These are phyloP conservation scores for Mycena pura DNA, from an alignment of 768 basidiomycete genomes.

Conservation along the genomic window DNA sequence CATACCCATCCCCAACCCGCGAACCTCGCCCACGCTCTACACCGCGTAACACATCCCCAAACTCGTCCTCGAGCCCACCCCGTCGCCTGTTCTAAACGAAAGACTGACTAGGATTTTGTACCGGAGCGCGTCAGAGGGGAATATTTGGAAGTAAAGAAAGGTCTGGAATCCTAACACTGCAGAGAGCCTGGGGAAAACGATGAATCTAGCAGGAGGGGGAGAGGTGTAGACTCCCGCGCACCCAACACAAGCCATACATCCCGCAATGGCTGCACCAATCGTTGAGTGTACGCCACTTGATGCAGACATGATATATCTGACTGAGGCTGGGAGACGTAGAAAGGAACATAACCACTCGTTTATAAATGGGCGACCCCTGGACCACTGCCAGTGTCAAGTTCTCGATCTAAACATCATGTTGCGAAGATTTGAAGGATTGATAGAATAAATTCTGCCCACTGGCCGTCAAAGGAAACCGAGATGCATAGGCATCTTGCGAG, in stretches of 20 bases:
- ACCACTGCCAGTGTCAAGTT: too few species aligned
- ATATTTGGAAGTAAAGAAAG: conserved; percentile 23
- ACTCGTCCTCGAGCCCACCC: conserved; percentile 84
- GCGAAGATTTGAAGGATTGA: too few species aligned
- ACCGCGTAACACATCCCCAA: conserved; percentile 76
- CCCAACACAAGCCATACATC: conserved; percentile 19
- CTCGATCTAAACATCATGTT: too few species aligned
- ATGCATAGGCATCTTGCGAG: too few species aligned
- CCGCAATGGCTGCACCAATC: conserved; percentile 15
- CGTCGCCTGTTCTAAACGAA: conserved; percentile 65
- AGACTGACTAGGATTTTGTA: conserved; percentile 23
- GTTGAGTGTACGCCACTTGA: not conserved
- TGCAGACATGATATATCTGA: conserved; percentile 15
- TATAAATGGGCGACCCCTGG: too few species aligned
- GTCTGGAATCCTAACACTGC: conserved; percentile 22
- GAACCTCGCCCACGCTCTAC: conserved; percentile 50
- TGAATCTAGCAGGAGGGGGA: too few species aligned
- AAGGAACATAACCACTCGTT: too few species aligned
- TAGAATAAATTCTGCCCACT: too few species aligned
- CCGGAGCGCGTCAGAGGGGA: conserved; percentile 8
- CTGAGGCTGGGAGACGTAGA: too few species aligned
- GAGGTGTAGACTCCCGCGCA: not conserved
- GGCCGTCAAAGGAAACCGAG: too few species aligned
- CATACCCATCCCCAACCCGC: conserved; percentile 73
- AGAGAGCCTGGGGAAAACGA: conserved; percentile 12